Evolutionary conservation across 768 basidiomycete genomes (phyloP), one percentile per base, ranked within the genome.

Genomic region (Obba rivulosa): DNA sequence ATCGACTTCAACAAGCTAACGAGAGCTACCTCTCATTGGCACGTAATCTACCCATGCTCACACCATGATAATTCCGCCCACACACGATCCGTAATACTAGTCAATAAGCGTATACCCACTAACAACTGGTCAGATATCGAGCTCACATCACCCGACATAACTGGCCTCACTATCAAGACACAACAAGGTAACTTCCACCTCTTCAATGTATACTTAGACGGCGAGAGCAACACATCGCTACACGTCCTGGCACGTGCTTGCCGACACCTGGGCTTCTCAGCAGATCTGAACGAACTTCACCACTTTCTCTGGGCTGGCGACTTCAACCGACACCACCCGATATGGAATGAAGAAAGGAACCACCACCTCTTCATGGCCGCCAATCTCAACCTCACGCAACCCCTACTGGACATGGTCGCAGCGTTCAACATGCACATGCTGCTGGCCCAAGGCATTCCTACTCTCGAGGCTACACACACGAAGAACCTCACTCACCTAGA

Each of bases 131-230:
- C 35, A 9, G 34, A 28, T 8, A 48, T 58, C 31, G 8, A 41
- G 1, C 10, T 56, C 34, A 10, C 7, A 1, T 48, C 48, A 37
- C n/a, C 57, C 48, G 51, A 72, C 57, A 51, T 70, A n/a, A 62
- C 61, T 0, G 67, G 56, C 2, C 47, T 69, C 14, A 47, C 59
- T 5, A 16, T 70, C 4, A 22, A 9, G 2, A 59, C 56, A 2
- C 21, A 13, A 8, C 35, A 41, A 1, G 57, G 59, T 0, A 46
- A n/a, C 3, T 3, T 70, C 31, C 21, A 50, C 9, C 58, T 73
- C 0, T 57, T 70, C 61, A 74, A 72, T 55, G 52, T 73, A 2
- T 75, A 75, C 57, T 68, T 67, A 28, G 60, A 69, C 56, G 13
- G 7, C 54, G 65, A 13, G 51, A 50, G 1, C 38, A 31, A 67